These are phyloP conservation scores for Magnolia sinica DNA, from an alignment of 164 flowering plant species.

Conservation along the genomic window DNA sequence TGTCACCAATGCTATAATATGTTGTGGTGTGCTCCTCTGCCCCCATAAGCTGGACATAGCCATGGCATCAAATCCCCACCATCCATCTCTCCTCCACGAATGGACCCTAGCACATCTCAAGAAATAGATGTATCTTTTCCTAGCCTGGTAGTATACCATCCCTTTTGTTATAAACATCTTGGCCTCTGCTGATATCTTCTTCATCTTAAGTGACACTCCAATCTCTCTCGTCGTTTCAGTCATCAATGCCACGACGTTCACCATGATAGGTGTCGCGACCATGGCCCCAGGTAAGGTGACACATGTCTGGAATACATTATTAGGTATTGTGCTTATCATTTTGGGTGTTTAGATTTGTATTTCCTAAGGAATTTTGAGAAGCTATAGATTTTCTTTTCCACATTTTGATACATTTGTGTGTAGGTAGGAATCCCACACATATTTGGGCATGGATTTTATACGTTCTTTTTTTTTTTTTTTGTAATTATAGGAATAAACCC, in stretches of 20 bases:
- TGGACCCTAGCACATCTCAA: slow-evolving; percentile 24
- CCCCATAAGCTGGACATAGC: slow-evolving; percentile 41
- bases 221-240: slow-evolving; percentile 94
- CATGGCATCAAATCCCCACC: slow-evolving; percentile 3
- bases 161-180: slow-evolving; percentile 76
- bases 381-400: no score
- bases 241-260: slow-evolving; percentile 89
- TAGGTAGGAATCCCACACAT: neutral
- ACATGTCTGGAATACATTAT: slow-evolving; percentile 43
- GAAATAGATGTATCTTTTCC: slow-evolving; percentile 56
- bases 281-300: slow-evolving; percentile 73
- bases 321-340: slow-evolving; percentile 68
- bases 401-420: no score
- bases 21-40: slow-evolving; percentile 80
- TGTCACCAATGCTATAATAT: slow-evolving; percentile 85
- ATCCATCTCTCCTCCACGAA: slow-evolving; percentile 22
- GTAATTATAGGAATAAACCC: neutral
- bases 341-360: slow-evolving; percentile 81
- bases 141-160: slow-evolving; percentile 75
- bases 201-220: slow-evolving; percentile 57
- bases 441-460: neutral
- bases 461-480: neutral
- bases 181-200: slow-evolving; percentile 84
- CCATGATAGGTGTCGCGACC: slow-evolving; percentile 76
- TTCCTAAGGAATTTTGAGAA: slow-evolving; percentile 17